These are phyloP conservation scores for Tardiomyces blankii DNA, from an alignment of 1,139 yeast species.

Conservation along the genomic window DNA sequence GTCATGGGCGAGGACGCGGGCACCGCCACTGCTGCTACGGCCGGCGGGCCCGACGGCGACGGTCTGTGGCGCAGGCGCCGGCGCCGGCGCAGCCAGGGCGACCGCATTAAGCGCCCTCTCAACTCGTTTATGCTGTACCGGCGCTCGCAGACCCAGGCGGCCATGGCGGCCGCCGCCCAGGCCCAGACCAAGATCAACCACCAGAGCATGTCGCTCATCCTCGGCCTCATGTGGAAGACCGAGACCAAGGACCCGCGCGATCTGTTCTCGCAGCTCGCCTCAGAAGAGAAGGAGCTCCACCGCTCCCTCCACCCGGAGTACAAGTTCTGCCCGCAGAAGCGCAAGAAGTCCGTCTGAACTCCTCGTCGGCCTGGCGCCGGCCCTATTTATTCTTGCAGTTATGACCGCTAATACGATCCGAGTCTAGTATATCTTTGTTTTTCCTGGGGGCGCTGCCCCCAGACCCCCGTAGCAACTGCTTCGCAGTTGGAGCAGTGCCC, in stretches of 20 bases:
- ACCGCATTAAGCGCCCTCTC: constrained; percentile 34
- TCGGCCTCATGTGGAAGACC: constrained; percentile 38
- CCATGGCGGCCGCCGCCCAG: constrained; percentile 30
- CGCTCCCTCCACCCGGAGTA: constrained; percentile 33
- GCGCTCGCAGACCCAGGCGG: constrained; percentile 32
- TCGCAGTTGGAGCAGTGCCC: too few relatives aligned
- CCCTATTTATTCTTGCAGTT: background rate
- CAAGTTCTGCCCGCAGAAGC: constrained; percentile 33
- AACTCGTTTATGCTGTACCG: constrained; percentile 42
- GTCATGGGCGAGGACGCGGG: constrained; percentile 19
- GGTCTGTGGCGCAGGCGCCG: constrained; percentile 7
- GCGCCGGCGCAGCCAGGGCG: constrained; percentile 1
- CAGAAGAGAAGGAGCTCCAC: constrained; percentile 33
- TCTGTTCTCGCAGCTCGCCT: constrained; percentile 29
- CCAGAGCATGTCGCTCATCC: constrained; percentile 32
- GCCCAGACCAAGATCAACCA: constrained; percentile 30
- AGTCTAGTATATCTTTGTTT: too few relatives aligned
- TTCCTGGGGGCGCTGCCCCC: too few relatives aligned
- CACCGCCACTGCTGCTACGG: constrained; percentile 6
- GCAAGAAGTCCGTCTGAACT: constrained; percentile 10
- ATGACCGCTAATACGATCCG: background rate
- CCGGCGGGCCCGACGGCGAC: constrained; percentile 6
- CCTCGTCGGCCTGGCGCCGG: background rate
- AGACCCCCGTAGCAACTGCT: too few relatives aligned
- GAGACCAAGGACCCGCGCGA: constrained; percentile 30